Conservation (phyloP, 2,329 filamentous ascomycete genomes). For the Orbilia blumenaviensis region DNA sequence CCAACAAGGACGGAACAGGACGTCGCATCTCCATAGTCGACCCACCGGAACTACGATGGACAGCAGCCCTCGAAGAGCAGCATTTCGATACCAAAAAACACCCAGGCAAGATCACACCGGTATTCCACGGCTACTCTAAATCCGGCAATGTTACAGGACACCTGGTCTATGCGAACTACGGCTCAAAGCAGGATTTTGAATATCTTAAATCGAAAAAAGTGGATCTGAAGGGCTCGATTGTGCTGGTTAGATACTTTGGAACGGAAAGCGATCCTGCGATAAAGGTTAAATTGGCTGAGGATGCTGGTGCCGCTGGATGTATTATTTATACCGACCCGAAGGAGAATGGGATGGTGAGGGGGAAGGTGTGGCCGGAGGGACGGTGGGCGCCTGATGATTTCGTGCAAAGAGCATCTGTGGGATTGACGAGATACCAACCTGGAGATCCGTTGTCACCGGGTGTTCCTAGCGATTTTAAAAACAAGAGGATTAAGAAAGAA, state of each 20-base stretch:
- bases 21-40: slow-evolving; percentile 82
- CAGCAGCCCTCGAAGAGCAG: slow-evolving; percentile 83
- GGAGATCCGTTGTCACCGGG: slow-evolving; percentile 94
- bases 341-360: slow-evolving; percentile 81
- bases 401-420: slow-evolving; percentile 83
- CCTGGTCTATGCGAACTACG: slow-evolving; percentile 91
- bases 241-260: slow-evolving; percentile 81
- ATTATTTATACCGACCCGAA: slow-evolving; percentile 91
- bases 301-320: slow-evolving; percentile 84
- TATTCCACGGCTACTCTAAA: slow-evolving; percentile 89
- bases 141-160: slow-evolving; percentile 85
- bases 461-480: slow-evolving; percentile 75
- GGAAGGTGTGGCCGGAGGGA: slow-evolving; percentile 77
- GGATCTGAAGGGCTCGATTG: slow-evolving; percentile 80
- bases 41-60: slow-evolving; percentile 74
- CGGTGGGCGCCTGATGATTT: slow-evolving; percentile 81
- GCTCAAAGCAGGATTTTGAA: slow-evolving; percentile 83
- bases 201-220: slow-evolving; percentile 75
- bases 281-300: slow-evolving; percentile 89
- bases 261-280: slow-evolving; percentile 76
- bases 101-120: slow-evolving; percentile 69
- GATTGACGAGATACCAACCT: slow-evolving; percentile 80
- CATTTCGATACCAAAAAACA: slow-evolving; percentile 49
- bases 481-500: slow-evolving; percentile 73
- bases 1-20: slow-evolving; percentile 71